phyloP scores from a whole-genome alignment of 2,329 filamentous ascomycete species.

The Xylariaceae sp. region DNA sequence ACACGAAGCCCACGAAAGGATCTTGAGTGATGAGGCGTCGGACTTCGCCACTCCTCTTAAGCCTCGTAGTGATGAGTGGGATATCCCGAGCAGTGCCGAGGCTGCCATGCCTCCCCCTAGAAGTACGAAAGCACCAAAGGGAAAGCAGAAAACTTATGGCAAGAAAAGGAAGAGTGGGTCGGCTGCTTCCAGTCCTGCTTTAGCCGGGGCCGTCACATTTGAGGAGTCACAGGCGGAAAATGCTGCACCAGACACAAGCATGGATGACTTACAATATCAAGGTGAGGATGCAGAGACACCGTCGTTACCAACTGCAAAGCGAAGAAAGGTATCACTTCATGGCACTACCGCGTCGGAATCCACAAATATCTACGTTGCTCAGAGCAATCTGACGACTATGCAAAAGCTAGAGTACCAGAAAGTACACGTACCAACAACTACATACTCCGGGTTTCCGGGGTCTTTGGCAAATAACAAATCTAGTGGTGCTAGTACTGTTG shows the following conservation, averaged over 20 bases:
- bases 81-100: slow-evolving; percentile 33
- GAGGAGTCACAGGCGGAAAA: slow-evolving; percentile 8
- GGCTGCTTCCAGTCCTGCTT: slow-evolving; percentile 8
- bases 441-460: slow-evolving; percentile 17
- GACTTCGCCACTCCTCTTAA: slow-evolving; percentile 29
- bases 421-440: slow-evolving; percentile 22
- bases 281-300: slow-evolving; percentile 8
- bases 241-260: slow-evolving; percentile 1
- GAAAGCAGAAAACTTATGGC: slow-evolving; percentile 16
- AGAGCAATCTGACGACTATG: slow-evolving; percentile 33
- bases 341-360: slow-evolving; percentile 17
- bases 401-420: slow-evolving; percentile 33
- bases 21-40: slow-evolving; percentile 22
- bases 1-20: slow-evolving; percentile 14
- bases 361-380: slow-evolving; percentile 31
- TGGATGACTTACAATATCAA: slow-evolving; percentile 6
- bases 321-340: slow-evolving; percentile 20
- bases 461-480: slow-evolving; percentile 27
- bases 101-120: slow-evolving; percentile 3
- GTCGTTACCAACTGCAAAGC: slow-evolving; percentile 14
- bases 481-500: slow-evolving; percentile 30
- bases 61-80: slow-evolving; percentile 29
- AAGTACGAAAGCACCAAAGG: slow-evolving; percentile 12
- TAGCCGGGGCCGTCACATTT: slow-evolving; percentile 12
- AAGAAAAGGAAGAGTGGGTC: slow-evolving; percentile 18